Conservation (phyloP, 148 eudicot genomes). For the Diospyros lotus region DNA sequence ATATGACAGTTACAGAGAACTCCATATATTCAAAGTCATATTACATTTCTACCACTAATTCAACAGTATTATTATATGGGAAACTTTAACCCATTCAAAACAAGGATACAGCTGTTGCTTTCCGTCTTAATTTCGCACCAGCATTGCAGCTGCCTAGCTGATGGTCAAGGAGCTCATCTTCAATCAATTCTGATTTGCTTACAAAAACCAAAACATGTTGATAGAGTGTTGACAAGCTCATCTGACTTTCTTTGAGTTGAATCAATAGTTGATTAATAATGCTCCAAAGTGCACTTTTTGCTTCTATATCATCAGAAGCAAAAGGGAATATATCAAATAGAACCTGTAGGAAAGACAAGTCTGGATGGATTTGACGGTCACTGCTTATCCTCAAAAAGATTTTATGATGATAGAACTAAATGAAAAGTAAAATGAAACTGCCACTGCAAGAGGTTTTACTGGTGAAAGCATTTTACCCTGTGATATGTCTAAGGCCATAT, state of each 20-base stretch:
- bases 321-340: constrained; percentile 66
- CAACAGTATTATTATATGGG: background rate
- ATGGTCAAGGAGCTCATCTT: constrained; percentile 69
- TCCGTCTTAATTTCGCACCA: constrained; percentile 27
- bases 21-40: background rate
- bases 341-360: constrained; percentile 60
- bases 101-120: constrained; percentile 77
- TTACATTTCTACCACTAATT: background rate
- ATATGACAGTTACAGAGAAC: background rate
- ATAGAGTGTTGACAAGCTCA: constrained; percentile 43
- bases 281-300: constrained; percentile 86
- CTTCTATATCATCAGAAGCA: constrained; percentile 82
- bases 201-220: constrained; percentile 47
- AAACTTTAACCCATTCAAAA: background rate
- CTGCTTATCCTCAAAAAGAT: background rate
- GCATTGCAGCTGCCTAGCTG: constrained; percentile 29
- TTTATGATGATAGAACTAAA: background rate
- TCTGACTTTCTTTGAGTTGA: constrained; percentile 38
- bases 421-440: background rate
- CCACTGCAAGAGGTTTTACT: background rate
- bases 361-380: constrained; percentile 39
- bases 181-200: constrained; percentile 59
- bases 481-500: constrained; percentile 52
- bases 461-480: constrained; percentile 46
- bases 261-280: constrained; percentile 49